Evolutionary conservation across 1,139 yeast genomes (phyloP).

Genomic region (Zygoascus sp.): DNA sequence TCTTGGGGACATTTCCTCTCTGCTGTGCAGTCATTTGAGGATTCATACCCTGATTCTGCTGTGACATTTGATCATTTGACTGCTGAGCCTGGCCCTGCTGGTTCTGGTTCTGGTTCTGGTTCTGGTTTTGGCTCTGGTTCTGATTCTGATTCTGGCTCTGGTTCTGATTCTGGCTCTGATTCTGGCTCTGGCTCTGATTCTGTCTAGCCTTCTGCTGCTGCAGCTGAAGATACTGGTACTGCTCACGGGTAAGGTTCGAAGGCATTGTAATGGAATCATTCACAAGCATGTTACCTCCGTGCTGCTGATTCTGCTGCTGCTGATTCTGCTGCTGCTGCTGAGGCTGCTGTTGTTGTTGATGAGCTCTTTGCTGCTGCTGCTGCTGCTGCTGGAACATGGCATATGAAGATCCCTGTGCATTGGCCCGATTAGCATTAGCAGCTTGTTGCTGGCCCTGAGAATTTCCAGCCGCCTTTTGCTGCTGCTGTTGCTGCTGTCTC

Average conservation of each 20-base stretch:
- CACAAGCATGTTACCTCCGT: conserved; percentile 15
- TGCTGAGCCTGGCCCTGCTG: conserved; percentile 18
- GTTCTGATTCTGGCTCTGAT: conserved; percentile 20
- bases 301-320: conserved; percentile 15
- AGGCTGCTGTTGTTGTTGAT: conserved; percentile 9
- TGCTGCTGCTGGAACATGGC: neutral
- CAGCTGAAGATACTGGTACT: conserved; percentile 23
- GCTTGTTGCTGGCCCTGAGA: neutral
- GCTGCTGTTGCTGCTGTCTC: conserved; percentile 14
- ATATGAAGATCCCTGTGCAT: conserved; percentile 3
- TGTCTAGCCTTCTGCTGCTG: conserved; percentile 24
- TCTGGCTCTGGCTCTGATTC: conserved; percentile 22
- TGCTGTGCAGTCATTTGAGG: conserved; percentile 36
- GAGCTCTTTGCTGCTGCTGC: no score
- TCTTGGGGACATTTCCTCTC: conserved; percentile 43
- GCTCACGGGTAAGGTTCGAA: conserved; percentile 23
- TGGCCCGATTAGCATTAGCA: conserved; percentile 7
- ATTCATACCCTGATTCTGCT: conserved; percentile 16
- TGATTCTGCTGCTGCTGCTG: conserved; percentile 16
- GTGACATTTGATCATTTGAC: conserved; percentile 18
- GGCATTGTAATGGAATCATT: conserved; percentile 15
- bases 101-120: conserved; percentile 21
- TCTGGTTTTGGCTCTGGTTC: conserved; percentile 21
- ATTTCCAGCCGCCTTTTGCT: neutral
- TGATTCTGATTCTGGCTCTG: conserved; percentile 18